Evolutionary conservation across 768 basidiomycete genomes (phyloP).

Genomic region (Inosperma sp.): DNA sequence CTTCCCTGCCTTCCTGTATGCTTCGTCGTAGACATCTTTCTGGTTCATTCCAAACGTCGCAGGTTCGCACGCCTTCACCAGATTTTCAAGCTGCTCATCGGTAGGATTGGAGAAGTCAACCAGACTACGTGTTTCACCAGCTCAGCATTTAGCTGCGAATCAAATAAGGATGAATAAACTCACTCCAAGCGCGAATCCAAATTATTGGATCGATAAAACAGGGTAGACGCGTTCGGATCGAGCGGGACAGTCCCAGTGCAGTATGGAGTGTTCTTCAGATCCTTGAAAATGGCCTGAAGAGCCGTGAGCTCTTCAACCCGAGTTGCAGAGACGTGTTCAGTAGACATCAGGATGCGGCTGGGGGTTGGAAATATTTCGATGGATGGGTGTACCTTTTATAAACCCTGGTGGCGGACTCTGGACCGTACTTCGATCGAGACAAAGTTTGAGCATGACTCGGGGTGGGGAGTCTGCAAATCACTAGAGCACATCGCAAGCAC

Average conservation of each 20-base stretch:
- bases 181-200: constrained; percentile 4
- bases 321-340: neutral
- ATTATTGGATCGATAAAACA: constrained; percentile 10
- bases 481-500: too few relatives aligned
- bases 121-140: too few relatives aligned
- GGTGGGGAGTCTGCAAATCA: too few relatives aligned
- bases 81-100: constrained; percentile 18
- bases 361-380: too few relatives aligned
- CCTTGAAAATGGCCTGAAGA: constrained; percentile 6
- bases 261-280: constrained; percentile 7
- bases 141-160: too few relatives aligned
- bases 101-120: constrained; percentile 3
- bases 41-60: constrained; percentile 38
- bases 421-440: too few relatives aligned
- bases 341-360: too few relatives aligned
- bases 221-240: neutral
- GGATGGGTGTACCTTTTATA: too few relatives aligned
- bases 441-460: too few relatives aligned
- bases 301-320: neutral
- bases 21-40: constrained; percentile 39
- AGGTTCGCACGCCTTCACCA: constrained; percentile 34
- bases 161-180: too few relatives aligned
- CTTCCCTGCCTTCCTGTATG: constrained; percentile 45
- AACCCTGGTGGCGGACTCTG: too few relatives aligned
- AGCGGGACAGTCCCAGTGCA: constrained; percentile 14